A percentile compares a stretch with the other conserved stretches of the same genome.
phyloP scores from a whole-genome alignment of 2,329 filamentous ascomycete species.

The Claviceps capensis region DNA sequence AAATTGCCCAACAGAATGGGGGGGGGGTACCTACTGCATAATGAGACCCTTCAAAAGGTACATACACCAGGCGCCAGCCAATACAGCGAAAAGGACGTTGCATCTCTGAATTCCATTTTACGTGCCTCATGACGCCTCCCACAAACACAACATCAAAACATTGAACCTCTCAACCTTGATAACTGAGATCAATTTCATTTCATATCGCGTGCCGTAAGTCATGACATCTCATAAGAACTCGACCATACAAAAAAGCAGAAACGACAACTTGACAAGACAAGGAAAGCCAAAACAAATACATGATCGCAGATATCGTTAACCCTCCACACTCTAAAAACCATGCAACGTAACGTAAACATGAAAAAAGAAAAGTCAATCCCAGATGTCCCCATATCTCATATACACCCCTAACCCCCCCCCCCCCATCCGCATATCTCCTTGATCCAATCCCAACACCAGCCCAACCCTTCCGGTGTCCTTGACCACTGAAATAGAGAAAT shows the following conservation, averaged over 20 bases:
- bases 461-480: neutral
- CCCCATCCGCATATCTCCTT: neutral
- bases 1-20: too few relatives aligned
- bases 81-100: too few relatives aligned
- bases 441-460: neutral
- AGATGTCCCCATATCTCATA: neutral
- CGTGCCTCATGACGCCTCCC: neutral
- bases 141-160: too few relatives aligned
- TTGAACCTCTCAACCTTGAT: too few relatives aligned
- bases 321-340: neutral
- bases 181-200: too few relatives aligned
- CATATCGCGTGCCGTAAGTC: neutral
- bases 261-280: neutral
- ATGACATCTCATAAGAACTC: neutral
- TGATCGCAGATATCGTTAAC: neutral
- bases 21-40: too few relatives aligned
- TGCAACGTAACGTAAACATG: neutral
- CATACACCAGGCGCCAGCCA: too few relatives aligned
- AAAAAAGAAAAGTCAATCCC: neutral
- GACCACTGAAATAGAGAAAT: neutral
- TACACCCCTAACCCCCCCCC: too few relatives aligned
- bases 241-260: neutral
- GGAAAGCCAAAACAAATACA: neutral
- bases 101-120: too few relatives aligned
- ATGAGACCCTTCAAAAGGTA: too few relatives aligned